A percentile compares a stretch with the other conserved stretches of the same genome.
Conservation (phyloP, 345 rosid genomes). For the Acer negundo region DNA sequence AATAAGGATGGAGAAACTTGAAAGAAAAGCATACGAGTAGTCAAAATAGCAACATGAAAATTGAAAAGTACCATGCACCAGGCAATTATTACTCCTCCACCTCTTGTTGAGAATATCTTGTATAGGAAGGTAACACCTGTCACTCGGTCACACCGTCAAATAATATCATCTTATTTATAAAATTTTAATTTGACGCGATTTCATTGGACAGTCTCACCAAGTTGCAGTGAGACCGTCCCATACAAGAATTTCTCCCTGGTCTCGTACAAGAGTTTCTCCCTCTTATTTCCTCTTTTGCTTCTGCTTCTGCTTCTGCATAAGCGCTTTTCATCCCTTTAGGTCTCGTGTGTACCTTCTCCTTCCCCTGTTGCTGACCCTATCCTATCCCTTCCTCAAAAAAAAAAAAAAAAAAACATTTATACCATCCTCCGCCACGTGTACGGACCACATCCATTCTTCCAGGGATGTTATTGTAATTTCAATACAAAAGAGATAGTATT, state of each 20-base stretch:
- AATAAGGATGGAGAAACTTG: background rate
- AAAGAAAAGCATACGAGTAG: slow-evolving; percentile 24
- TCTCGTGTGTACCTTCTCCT: background rate
- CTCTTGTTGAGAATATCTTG: too few relatives aligned
- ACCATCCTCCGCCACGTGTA: slow-evolving; percentile 34
- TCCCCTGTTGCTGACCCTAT: background rate
- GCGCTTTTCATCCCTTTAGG: background rate
- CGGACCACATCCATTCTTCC: slow-evolving; percentile 17
- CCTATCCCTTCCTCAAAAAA: background rate
- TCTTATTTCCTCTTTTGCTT: too few relatives aligned
- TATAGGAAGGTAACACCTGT: too few relatives aligned
- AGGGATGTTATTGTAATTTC: background rate
- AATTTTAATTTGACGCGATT: too few relatives aligned
- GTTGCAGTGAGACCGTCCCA: too few relatives aligned
- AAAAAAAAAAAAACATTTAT: background rate
- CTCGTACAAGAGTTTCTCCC: too few relatives aligned
- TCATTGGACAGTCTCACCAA: too few relatives aligned
- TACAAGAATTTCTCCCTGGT: too few relatives aligned
- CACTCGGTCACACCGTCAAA: too few relatives aligned
- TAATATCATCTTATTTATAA: too few relatives aligned
- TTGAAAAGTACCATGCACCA: slow-evolving; percentile 23
- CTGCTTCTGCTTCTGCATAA: background rate
- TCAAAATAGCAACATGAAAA: slow-evolving; percentile 34
- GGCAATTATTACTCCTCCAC: slow-evolving; percentile 25
- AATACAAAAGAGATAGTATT: background rate